phyloP scores from a whole-genome alignment of 202 grass and related monocot genomes.

The Dendrocalamus latiflorus region DNA sequence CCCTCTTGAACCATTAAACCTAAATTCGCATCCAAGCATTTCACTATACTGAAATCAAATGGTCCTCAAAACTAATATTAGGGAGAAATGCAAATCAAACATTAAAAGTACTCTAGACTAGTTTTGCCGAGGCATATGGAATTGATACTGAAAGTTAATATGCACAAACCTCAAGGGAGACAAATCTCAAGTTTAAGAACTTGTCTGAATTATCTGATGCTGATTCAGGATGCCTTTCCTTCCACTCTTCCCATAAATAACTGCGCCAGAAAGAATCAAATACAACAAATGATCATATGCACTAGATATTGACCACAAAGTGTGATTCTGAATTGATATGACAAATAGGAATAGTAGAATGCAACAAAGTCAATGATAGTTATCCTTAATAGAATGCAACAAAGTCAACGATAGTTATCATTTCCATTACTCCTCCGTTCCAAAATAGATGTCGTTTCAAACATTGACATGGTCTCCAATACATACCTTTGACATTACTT shows the following conservation, averaged over 20 bases:
- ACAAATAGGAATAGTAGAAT: background rate
- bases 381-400: too few relatives aligned
- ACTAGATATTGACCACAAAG: constrained; percentile 17
- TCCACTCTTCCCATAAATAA: constrained; percentile 99
- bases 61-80: background rate
- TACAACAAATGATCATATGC: background rate
- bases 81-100: background rate
- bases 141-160: background rate
- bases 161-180: too few relatives aligned
- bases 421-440: background rate
- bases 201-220: constrained; percentile 55
- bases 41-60: background rate
- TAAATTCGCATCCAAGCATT: background rate
- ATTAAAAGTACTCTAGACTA: background rate
- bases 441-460: background rate
- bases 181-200: constrained; percentile 85
- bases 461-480: background rate
- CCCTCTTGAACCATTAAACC: background rate
- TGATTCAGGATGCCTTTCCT: constrained; percentile 75
- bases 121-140: constrained; percentile 1
- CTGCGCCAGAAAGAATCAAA: constrained; percentile 42
- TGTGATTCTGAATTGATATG: background rate
- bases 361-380: too few relatives aligned
- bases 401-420: background rate
- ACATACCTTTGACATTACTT: too few relatives aligned